Base-by-base conservation (phyloP, 495 filamentous ascomycete species). In the Penicillium angulare region DNA sequence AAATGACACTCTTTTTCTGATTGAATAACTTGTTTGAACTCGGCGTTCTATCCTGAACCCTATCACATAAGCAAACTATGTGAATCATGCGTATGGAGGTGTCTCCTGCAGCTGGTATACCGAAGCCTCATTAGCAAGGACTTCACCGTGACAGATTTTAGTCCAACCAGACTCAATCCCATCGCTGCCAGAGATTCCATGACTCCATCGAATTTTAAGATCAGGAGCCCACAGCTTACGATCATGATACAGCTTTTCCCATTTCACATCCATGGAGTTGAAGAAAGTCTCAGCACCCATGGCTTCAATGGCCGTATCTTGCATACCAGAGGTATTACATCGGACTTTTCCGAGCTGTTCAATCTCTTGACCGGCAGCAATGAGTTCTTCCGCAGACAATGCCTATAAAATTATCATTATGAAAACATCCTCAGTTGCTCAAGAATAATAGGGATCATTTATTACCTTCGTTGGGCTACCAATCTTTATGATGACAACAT, bases 91-190 rank as follows among this genome's bases (percentile, higher is more conserved):
- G n/a, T n/a, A n/a, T n/a, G n/a, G n/a, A n/a, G n/a, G n/a, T n/a
- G n/a, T n/a, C n/a, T n/a, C 5, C 27, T 49, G 47, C 6, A 54
- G 26, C 47, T 52, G 60, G 49, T 72, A 80, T 1, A 78, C 67
- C 22, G 76, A 56, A 17, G 71, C 73, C 47, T 77, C 70, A 40
- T 74, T 68, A 6, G 74, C 52, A 7, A 53, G 38, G 6, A 74
- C 67, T 45, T 74, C 56, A 6, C 77, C 73, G 23, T 47, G 57
- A 8, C 60, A 67, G 7, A 79, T 55, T 35, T 43, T 53, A 23
- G 75, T 67, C 78, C 79, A 81, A 0, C 73, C 78, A 15, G 64
- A 59, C 20, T 64, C 54, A 22, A 79, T 49, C 0, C 65, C 68
- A 22, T 62, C 57, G 20, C 58, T 51, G 49, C 69, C 67, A 29